Conservation (phyloP, 2,329 filamentous ascomycete species). For the Diplodia corticola region DNA sequence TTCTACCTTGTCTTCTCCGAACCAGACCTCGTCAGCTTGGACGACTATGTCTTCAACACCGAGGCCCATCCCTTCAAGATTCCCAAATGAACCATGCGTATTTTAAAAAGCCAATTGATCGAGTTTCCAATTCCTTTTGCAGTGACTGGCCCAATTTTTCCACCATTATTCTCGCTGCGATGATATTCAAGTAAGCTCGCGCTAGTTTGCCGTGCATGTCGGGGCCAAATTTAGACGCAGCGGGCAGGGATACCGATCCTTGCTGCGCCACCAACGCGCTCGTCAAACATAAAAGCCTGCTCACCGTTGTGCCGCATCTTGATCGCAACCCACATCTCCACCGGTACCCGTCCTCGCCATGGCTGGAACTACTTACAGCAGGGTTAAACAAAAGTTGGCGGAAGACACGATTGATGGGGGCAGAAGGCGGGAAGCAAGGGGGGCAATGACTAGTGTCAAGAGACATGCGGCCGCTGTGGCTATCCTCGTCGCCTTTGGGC, state of each 20-base stretch:
- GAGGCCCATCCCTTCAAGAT: conserved; percentile 50
- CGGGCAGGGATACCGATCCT: background rate
- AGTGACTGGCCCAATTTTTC: no score
- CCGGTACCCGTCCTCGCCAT: background rate
- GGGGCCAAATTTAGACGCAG: background rate
- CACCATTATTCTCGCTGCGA: background rate
- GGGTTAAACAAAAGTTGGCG: background rate
- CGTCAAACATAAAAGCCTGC: background rate
- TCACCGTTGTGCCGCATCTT: background rate
- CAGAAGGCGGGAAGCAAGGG: no score
- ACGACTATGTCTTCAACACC: conserved; percentile 51
- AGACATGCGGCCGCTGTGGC: background rate
- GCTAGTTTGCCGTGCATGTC: background rate
- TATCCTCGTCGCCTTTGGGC: background rate
- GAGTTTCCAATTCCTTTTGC: background rate
- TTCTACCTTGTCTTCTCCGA: conserved; percentile 51
- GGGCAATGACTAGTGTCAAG: background rate
- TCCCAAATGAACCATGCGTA: conserved; percentile 22
- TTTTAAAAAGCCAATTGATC: background rate
- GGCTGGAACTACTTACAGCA: background rate
- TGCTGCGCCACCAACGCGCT: background rate
- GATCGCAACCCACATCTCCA: background rate
- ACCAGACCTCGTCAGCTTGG: conserved; percentile 44
- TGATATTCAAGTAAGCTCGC: background rate
- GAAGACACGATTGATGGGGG: background rate